Percentiles rank a stretch among this genome's conserved stretches.
Evolutionary conservation across 352 stramenopile species (phyloP).

Genomic region (Globisporangium sylvaticum): DNA sequence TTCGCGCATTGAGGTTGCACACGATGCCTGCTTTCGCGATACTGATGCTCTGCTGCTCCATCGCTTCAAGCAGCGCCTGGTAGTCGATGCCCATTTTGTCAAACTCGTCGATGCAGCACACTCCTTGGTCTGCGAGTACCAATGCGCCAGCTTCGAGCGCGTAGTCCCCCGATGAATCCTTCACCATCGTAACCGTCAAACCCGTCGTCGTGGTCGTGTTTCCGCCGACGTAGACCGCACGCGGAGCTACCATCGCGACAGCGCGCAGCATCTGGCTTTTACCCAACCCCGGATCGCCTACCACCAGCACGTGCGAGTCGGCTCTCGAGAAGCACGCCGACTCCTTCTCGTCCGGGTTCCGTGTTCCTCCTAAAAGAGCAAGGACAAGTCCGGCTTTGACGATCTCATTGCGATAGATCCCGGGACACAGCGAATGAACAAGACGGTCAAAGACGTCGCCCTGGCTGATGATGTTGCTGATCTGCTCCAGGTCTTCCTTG

Average conservation of each 20-base stretch:
- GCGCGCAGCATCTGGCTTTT: slow-evolving; percentile 96
- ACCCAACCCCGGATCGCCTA: slow-evolving; percentile 94
- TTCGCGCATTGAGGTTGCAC: slow-evolving; percentile 92
- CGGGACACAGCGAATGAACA: slow-evolving; percentile 93
- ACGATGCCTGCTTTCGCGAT: slow-evolving; percentile 91
- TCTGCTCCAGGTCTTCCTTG: slow-evolving; percentile 89
- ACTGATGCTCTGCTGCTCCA: slow-evolving; percentile 99
- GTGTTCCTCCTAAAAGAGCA: slow-evolving; percentile 92
- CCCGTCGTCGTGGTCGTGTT: slow-evolving; percentile 96
- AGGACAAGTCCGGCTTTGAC: slow-evolving; percentile 97
- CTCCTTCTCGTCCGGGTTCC: slow-evolving; percentile 54
- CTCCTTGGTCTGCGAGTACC: slow-evolving; percentile 92
- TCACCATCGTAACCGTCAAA: slow-evolving; percentile 95
- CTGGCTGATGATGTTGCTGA: slow-evolving; percentile 86
- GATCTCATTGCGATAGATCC: slow-evolving; percentile 97
- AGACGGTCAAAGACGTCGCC: slow-evolving; percentile 92
- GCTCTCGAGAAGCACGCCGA: slow-evolving; percentile 70
- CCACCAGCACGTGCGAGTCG: slow-evolving; percentile 95
- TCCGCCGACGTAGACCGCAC: slow-evolving; percentile 96
- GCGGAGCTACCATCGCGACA: slow-evolving; percentile 87
- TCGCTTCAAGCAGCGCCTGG: slow-evolving; percentile 94
- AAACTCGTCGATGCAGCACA: slow-evolving; percentile 98
- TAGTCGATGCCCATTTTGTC: slow-evolving; percentile 96
- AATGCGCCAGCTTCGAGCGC: slow-evolving; percentile 91
- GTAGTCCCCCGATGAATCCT: slow-evolving; percentile 91